phyloP scores from a whole-genome alignment of 495 filamentous ascomycete species.

The Copromyces sp. region DNA sequence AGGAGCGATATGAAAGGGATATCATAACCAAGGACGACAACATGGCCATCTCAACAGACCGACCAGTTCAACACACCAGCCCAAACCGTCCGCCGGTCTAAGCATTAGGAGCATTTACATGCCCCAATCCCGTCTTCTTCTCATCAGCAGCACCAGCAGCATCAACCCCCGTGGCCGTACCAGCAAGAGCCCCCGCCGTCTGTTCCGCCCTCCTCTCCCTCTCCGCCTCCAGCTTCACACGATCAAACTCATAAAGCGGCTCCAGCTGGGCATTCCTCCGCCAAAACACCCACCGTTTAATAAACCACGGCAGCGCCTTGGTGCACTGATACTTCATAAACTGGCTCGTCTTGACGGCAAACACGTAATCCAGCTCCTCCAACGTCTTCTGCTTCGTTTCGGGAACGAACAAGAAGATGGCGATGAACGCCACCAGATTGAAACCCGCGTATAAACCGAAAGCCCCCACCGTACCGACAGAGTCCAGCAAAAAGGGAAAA shows the following conservation, averaged over 20 bases:
- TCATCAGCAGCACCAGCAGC: background rate
- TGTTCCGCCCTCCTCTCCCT: background rate
- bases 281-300: conserved; percentile 56
- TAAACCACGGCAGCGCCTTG: conserved; percentile 55
- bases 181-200: background rate
- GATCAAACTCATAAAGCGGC: conserved; percentile 53
- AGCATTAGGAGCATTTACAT: background rate
- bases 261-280: conserved; percentile 42
- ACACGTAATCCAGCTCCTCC: conserved; percentile 80
- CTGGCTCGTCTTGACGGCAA: conserved; percentile 54
- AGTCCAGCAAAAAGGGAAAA: conserved; percentile 52
- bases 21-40: background rate
- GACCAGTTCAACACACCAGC: background rate
- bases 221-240: background rate
- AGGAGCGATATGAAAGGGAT: background rate
- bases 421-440: conserved; percentile 49
- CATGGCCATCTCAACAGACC: background rate
- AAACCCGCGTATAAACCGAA: conserved; percentile 53
- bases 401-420: conserved; percentile 60
- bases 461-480: conserved; percentile 42
- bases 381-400: conserved; percentile 60
- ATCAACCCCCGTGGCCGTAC: background rate
- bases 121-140: background rate
- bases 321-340: conserved; percentile 56
- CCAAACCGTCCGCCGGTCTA: background rate